Evolutionary conservation across 805 yeast species (phyloP).

Genomic region (Metschnikowia picachoensis): DNA sequence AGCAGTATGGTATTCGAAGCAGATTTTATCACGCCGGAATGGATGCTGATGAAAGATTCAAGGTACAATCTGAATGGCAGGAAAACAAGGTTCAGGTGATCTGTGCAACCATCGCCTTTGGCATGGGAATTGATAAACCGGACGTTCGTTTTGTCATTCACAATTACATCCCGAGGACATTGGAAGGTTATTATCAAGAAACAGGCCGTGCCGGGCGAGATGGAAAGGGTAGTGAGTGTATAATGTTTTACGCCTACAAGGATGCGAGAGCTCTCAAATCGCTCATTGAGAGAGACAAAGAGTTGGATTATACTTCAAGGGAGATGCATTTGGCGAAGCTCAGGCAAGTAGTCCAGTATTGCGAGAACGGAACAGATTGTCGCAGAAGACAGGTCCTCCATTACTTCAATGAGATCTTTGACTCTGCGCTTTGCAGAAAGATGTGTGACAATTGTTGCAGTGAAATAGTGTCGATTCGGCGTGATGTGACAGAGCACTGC

Average conservation of each 20-base stretch:
- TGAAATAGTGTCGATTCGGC: conserved; percentile 38
- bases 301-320: conserved; percentile 56
- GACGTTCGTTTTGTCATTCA: conserved; percentile 93
- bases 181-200: conserved; percentile 97
- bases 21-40: conserved; percentile 94
- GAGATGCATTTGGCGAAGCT: conserved; percentile 76
- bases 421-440: conserved; percentile 57
- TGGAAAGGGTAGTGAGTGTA: conserved; percentile 77
- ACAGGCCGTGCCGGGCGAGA: conserved; percentile 99
- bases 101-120: conserved; percentile 97
- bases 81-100: conserved; percentile 64
- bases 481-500: conserved; percentile 69
- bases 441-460: conserved; percentile 80
- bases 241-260: conserved; percentile 72
- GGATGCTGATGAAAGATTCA: conserved; percentile 66
- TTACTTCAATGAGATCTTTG: conserved; percentile 83
- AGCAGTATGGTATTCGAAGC: conserved; percentile 57
- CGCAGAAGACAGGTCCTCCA: conserved; percentile 84
- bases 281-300: conserved; percentile 74
- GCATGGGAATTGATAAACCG: conserved; percentile 98
- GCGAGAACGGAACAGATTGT: conserved; percentile 89
- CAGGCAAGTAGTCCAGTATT: conserved; percentile 81
- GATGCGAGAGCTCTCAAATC: conserved; percentile 77
- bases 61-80: conserved; percentile 85
- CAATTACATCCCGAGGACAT: conserved; percentile 78